phyloP scores from a whole-genome alignment of 1,139 yeast genomes.

The Sugiyamaella xylanicola region DNA sequence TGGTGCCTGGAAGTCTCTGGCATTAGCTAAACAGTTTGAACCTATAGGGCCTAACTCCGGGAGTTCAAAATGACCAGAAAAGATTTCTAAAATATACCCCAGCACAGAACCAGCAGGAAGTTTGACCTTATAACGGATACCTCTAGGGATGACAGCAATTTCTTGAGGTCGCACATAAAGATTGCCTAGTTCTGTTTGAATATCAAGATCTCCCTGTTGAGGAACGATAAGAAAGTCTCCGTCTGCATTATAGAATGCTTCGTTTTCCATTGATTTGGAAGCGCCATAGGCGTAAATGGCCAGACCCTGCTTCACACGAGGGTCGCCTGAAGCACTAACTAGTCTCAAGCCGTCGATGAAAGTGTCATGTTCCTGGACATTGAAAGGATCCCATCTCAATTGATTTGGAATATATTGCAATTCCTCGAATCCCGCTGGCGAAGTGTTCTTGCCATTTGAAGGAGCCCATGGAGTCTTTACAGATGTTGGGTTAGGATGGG shows the following conservation, averaged over 20 bases:
- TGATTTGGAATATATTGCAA: constrained; percentile 36
- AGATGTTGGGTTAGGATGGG: constrained; percentile 30
- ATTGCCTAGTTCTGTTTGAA: constrained; percentile 39
- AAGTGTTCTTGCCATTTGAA: constrained; percentile 15
- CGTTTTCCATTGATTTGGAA: constrained; percentile 34
- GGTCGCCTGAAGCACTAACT: constrained; percentile 40
- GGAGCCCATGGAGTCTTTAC: constrained; percentile 24
- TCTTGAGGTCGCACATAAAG: constrained; percentile 37
- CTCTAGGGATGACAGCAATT: constrained; percentile 39
- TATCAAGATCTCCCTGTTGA: constrained; percentile 36
- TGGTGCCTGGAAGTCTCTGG: constrained; percentile 38
- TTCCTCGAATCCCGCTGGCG: constrained; percentile 24
- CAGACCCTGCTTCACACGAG: constrained; percentile 36
- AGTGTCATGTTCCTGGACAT: constrained; percentile 28
- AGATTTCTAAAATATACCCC: constrained; percentile 39
- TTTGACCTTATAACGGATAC: constrained; percentile 34
- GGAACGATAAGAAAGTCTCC: constrained; percentile 39
- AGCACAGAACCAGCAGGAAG: constrained; percentile 27
- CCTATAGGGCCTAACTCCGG: constrained; percentile 42
- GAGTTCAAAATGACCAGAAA: constrained; percentile 36
- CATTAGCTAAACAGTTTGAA: constrained; percentile 39
- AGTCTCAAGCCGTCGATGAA: constrained; percentile 36
- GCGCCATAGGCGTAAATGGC: constrained; percentile 37
- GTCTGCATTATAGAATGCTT: constrained; percentile 35
- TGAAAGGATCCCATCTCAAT: constrained; percentile 39